Base-by-base conservation (phyloP, 441 rosid genomes). In the Adansonia rubrostipa region DNA sequence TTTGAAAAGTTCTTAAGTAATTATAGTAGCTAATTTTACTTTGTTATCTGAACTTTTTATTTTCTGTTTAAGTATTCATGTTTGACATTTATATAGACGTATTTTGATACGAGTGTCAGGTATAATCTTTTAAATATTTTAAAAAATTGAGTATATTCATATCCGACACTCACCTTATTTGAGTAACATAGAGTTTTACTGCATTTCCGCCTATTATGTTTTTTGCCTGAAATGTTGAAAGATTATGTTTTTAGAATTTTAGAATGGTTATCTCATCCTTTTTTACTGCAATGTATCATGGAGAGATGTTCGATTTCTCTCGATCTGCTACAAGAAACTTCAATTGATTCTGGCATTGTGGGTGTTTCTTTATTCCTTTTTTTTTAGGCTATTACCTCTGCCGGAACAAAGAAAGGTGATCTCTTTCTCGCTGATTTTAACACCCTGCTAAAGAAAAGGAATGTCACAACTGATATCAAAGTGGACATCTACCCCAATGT, bases 361-460 rank as follows among this genome's bases (percentile, higher is more conserved):
- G 57, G 13, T 50, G 5, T 28, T 1, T 15, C 17, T 9, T 20
- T 71, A 28, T 51, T 15, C 5, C 33, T 11, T 58, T 44, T 10
- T 53, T 77, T 75, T 77, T 80, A 92, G 97, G 74, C 89, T 33
- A 84, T 92, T 60, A 89, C 94, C 9, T 85, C 92, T 33, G 66
- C 91, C 5, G 96, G 87, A 53, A 74, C 83, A 0, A 89, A 89
- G 88, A 92, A 92, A 80, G 94, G 89, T 42, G 90, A 87, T 9
- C 63, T 93, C 44, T 85, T 86, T 81, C 45, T 81, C 56, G 88
- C 89, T 78, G 92, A 85, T 83, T 80, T 85, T 51, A 87, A 82
- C 79, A 93, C 98, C 56, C 98, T 89, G 88, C 84, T 94, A 81
- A 96, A 89, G 92, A 92, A 89, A 82, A 96, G 86, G 87, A 96